Evolutionary conservation across 2,329 filamentous ascomycete genomes (phyloP), one percentile per base, ranked within the genome.

Genomic region (Fusarium nematophilum): DNA sequence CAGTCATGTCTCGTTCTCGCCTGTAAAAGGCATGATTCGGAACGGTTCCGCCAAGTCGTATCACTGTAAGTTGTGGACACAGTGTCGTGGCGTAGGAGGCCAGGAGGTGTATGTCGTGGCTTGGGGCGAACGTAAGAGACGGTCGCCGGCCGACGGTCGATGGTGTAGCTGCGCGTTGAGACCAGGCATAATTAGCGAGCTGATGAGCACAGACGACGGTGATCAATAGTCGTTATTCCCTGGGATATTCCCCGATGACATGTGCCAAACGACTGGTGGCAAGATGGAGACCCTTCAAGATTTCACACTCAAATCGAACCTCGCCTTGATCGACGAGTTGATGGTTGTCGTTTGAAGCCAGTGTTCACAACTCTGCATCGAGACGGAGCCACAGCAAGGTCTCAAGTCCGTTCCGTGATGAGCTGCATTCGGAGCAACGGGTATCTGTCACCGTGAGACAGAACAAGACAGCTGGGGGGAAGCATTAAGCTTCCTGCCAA

Each of bases 361-460:
- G n/a, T n/a, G n/a, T n/a, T n/a, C n/a, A n/a, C n/a, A n/a, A n/a
- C n/a, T n/a, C n/a, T n/a, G n/a, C n/a, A n/a, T n/a, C n/a, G n/a
- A n/a, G n/a, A n/a, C n/a, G n/a, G n/a, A n/a, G n/a, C n/a, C n/a
- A n/a, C n/a, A n/a, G n/a, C n/a, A n/a, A n/a, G n/a, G n/a, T n/a
- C n/a, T n/a, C n/a, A n/a, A 47, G 53, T 47, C 52, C 46, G 47
- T 55, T 44, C 27, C 18, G 30, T 3, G 25, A 21, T 33, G 18
- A 31, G 14, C 18, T 36, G 11, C 4, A 21, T 53, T n/a, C 50
- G 43, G 40, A 42, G 31, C 9, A 14, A 34, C 9, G 33, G 36
- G 37, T 26, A 53, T 30, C 33, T 18, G 34, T 38, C 21, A 15
- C 56, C 51, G 39, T 30, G 14, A 17, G 18, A 43, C 26, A 25